These are phyloP conservation scores for Tillandsia fasciculata DNA, from an alignment of 176 grass and related monocot genomes.

Conservation along the genomic window DNA sequence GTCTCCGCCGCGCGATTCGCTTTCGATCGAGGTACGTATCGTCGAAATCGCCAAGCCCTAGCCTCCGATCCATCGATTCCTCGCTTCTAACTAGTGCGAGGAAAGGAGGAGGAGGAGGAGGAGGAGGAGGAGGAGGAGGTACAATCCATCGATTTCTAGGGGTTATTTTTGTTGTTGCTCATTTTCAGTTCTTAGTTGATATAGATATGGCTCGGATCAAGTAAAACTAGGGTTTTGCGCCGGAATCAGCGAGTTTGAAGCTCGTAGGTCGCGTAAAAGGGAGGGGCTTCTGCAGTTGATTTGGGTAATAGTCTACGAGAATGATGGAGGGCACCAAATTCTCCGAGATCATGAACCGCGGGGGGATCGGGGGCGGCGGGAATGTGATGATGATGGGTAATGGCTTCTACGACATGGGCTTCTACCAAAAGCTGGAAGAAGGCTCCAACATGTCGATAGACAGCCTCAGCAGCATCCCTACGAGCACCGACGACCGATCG, in stretches of 20 bases:
- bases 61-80: not conserved
- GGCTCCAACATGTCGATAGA: conserved; percentile 65
- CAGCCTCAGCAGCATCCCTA: conserved; percentile 56
- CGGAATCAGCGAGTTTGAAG: conserved; percentile 8
- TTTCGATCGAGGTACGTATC: conserved; percentile 22
- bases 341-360: conserved; percentile 35
- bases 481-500: conserved; percentile 44
- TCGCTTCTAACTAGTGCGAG: not conserved
- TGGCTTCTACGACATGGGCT: conserved; percentile 50
- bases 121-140: too few species aligned
- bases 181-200: too few species aligned
- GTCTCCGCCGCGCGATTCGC: not conserved
- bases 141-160: not conserved
- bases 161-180: too few species aligned
- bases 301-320: not conserved
- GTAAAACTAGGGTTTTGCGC: conserved; percentile 8
- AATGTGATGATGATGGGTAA: conserved; percentile 3
- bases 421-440: conserved; percentile 67
- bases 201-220: not conserved
- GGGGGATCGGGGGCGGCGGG: conserved; percentile 18
- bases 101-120: too few species aligned
- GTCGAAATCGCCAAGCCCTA: conserved; percentile 14
- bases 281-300: not conserved
- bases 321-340: conserved; percentile 61
- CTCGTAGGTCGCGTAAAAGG: conserved; percentile 1